These are phyloP conservation scores for Spizellomyces sp. DNA, from an alignment of 192 early-diverging fungal genomes.

Conservation along the genomic window DNA sequence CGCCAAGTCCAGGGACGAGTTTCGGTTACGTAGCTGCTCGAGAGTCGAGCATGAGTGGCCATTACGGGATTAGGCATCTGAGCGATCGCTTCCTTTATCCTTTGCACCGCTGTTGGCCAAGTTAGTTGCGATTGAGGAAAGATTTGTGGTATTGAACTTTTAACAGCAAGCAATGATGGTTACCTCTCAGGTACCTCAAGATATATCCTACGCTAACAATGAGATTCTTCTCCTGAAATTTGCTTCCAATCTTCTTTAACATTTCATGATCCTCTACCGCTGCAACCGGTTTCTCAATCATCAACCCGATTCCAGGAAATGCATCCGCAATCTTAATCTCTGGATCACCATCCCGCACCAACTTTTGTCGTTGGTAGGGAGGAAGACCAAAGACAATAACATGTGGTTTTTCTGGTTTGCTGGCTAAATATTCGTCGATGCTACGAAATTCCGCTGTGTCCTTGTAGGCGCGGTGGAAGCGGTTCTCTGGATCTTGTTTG, in stretches of 20 bases:
- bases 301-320: neutral
- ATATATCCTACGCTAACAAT: constrained; percentile 12
- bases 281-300: constrained; percentile 13
- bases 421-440: neutral
- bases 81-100: constrained; percentile 4
- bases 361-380: neutral
- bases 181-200: constrained; percentile 12
- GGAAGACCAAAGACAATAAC: neutral
- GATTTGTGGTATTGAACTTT: neutral
- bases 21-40: neutral
- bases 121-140: neutral
- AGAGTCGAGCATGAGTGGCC: constrained; percentile 11
- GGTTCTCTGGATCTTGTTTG: neutral
- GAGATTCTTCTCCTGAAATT: neutral
- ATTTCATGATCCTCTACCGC: neutral
- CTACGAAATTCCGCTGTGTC: neutral
- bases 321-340: neutral
- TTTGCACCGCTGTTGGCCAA: neutral
- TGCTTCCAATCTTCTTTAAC: neutral
- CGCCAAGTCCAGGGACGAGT: neutral
- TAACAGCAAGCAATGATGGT: neutral
- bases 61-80: neutral
- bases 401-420: constrained; percentile 4
- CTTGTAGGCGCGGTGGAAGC: neutral
- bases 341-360: neutral